These are phyloP conservation scores for Hericium rajendrae DNA, from an alignment of 768 basidiomycete species.

Conservation along the genomic window DNA sequence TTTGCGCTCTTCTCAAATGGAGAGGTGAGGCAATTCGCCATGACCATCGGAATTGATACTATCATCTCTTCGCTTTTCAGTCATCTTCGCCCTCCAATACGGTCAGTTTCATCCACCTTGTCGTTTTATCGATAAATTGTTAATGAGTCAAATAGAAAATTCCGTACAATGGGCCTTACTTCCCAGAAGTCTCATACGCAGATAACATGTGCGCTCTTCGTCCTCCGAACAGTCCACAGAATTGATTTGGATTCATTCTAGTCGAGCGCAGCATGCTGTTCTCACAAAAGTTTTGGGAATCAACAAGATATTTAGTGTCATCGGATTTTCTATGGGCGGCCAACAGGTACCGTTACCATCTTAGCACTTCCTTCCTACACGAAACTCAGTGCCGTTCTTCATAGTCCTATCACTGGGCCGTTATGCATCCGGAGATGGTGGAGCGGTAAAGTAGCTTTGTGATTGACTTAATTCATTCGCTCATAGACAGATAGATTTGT, in stretches of 20 bases:
- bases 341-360: slow-evolving; percentile 29
- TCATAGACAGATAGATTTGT: slow-evolving; percentile 31
- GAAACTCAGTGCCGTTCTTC: no score
- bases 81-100: slow-evolving; percentile 58
- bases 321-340: slow-evolving; percentile 55
- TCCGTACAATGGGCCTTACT: slow-evolving; percentile 51
- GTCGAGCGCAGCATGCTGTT: slow-evolving; percentile 46
- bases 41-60: not conserved
- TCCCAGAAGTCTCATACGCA: slow-evolving; percentile 45
- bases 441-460: slow-evolving; percentile 26
- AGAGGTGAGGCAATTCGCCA: slow-evolving; percentile 29
- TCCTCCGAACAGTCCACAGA: no score
- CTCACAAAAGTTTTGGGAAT: slow-evolving; percentile 38
- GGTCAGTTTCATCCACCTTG: not conserved
- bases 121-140: not conserved
- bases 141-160: slow-evolving; percentile 27
- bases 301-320: slow-evolving; percentile 33
- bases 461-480: not conserved
- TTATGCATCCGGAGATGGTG: slow-evolving; percentile 44
- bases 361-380: not conserved
- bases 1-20: slow-evolving; percentile 51
- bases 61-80: slow-evolving; percentile 18
- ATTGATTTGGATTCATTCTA: slow-evolving; percentile 11
- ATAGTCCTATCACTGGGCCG: slow-evolving; percentile 49
- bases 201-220: slow-evolving; percentile 38